Conservation (phyloP, 1,139 yeast genomes). For the Debaryomyces singareniensis region DNA sequence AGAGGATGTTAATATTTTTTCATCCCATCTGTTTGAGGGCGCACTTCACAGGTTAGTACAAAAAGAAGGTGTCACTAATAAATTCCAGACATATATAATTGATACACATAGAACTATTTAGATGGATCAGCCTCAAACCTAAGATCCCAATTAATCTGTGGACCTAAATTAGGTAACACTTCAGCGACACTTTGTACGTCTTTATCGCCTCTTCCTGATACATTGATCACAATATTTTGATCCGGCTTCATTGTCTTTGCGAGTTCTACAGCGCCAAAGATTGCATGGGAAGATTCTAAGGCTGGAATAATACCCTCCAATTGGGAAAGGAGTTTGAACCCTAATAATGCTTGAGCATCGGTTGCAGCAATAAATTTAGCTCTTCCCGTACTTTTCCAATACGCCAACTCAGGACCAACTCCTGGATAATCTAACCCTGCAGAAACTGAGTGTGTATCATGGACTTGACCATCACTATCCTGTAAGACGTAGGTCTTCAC, state of each 20-base stretch:
- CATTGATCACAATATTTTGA: conserved; percentile 76
- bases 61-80: not conserved
- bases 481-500: conserved; percentile 91
- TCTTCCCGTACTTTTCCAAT: conserved; percentile 91
- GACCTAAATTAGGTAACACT: conserved; percentile 82
- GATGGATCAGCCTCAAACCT: conserved; percentile 65
- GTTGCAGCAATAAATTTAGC: conserved; percentile 89
- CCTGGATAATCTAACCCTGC: conserved; percentile 99
- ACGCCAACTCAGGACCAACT: conserved; percentile 96
- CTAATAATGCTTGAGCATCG: conserved; percentile 87
- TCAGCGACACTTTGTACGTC: conserved; percentile 98
- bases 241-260: conserved; percentile 82
- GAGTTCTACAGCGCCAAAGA: conserved; percentile 80
- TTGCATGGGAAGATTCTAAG: conserved; percentile 93
- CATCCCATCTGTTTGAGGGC: too few species aligned
- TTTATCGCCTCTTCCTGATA: conserved; percentile 98
- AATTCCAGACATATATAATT: not conserved
- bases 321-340: conserved; percentile 83
- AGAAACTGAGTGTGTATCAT: conserved; percentile 94
- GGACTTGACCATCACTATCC: conserved; percentile 89
- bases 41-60: too few species aligned
- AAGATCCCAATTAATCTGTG: conserved; percentile 90
- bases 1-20: too few species aligned
- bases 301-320: conserved; percentile 99
- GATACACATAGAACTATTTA: conserved; percentile 13